Conservation (phyloP, 2,329 filamentous ascomycete genomes). For the Fusarium staphyleae region DNA sequence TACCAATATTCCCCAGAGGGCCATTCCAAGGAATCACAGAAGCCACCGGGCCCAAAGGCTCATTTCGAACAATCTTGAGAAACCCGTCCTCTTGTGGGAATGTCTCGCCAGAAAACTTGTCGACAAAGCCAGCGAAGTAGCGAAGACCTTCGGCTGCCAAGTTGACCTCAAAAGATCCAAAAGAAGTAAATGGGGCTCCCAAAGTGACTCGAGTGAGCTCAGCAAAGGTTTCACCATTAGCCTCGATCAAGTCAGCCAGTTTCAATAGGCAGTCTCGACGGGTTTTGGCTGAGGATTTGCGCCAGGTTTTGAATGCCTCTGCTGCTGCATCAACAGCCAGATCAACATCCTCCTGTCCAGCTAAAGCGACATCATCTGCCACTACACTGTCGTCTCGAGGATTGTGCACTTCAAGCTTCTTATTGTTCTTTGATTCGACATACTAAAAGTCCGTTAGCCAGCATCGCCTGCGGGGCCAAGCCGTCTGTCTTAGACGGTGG, state of each 20-base stretch:
- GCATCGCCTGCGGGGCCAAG: too few species aligned
- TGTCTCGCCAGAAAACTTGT: slow-evolving; percentile 37
- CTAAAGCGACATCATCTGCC: slow-evolving; percentile 55
- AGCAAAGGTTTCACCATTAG: slow-evolving; percentile 45
- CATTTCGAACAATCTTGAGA: slow-evolving; percentile 26
- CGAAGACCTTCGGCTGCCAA: slow-evolving; percentile 47
- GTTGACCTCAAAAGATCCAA: slow-evolving; percentile 54
- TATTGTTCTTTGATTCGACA: background rate
- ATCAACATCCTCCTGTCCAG: slow-evolving; percentile 56
- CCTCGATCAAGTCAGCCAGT: slow-evolving; percentile 53
- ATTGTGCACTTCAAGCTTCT: slow-evolving; percentile 48
- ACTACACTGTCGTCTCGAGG: slow-evolving; percentile 58
- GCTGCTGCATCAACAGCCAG: slow-evolving; percentile 54
- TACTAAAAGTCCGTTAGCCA: background rate
- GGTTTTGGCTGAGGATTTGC: slow-evolving; percentile 45
- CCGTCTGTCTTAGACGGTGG: background rate
- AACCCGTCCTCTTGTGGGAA: slow-evolving; percentile 37
- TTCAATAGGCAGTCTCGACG: slow-evolving; percentile 52
- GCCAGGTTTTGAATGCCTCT: slow-evolving; percentile 55
- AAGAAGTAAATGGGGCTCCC: slow-evolving; percentile 53
- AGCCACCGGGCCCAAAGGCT: slow-evolving; percentile 40
- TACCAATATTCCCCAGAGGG: slow-evolving; percentile 46
- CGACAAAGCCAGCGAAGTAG: slow-evolving; percentile 38
- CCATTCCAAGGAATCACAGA: slow-evolving; percentile 52
- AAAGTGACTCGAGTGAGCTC: slow-evolving; percentile 55